A percentile compares a stretch with the other conserved stretches of the same genome.
Conservation (phyloP, 768 basidiomycete genomes). For the Butyriboletus loyo region DNA sequence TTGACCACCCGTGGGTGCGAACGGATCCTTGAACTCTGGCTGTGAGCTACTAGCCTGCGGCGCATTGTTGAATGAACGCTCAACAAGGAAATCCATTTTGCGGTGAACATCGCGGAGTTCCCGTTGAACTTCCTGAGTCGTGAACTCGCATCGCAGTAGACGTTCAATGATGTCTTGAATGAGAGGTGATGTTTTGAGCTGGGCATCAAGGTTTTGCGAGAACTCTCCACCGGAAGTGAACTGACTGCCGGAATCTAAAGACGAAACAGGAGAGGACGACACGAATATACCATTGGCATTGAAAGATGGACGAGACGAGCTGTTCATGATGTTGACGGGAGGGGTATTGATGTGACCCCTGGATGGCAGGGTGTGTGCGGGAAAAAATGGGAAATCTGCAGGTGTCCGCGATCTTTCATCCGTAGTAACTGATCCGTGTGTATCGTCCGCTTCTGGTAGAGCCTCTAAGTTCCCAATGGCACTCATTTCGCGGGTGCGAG, state of each 20-base stretch:
- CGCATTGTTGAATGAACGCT: constrained; percentile 48
- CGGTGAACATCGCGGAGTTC: constrained; percentile 71
- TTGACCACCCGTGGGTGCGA: constrained; percentile 44
- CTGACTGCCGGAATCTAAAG: constrained; percentile 70
- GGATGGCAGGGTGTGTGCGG: constrained; percentile 35
- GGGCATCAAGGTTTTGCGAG: constrained; percentile 57
- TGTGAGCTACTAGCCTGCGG: constrained; percentile 32
- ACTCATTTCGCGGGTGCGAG: constrained; percentile 47
- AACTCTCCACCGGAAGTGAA: constrained; percentile 49
- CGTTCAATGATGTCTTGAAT: constrained; percentile 77
- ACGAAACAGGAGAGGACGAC: constrained; percentile 77
- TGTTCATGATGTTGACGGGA: constrained; percentile 38
- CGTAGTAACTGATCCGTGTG: constrained; percentile 34
- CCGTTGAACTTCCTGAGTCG: constrained; percentile 67
- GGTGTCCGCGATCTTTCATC: constrained; percentile 26
- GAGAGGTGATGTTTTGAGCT: constrained; percentile 72
- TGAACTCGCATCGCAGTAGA: constrained; percentile 65
- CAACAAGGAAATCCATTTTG: constrained; percentile 75
- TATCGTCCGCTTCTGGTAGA: constrained; percentile 55
- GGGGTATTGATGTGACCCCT: constrained; percentile 45
- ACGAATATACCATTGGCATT: constrained; percentile 45
- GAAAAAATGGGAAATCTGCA: constrained; percentile 38
- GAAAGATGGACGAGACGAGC: constrained; percentile 40
- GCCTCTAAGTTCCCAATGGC: constrained; percentile 49
- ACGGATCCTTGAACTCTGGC: constrained; percentile 85